Evolutionary conservation across 305 asterid species (phyloP).

Genomic region (Solanum chacoense): DNA sequence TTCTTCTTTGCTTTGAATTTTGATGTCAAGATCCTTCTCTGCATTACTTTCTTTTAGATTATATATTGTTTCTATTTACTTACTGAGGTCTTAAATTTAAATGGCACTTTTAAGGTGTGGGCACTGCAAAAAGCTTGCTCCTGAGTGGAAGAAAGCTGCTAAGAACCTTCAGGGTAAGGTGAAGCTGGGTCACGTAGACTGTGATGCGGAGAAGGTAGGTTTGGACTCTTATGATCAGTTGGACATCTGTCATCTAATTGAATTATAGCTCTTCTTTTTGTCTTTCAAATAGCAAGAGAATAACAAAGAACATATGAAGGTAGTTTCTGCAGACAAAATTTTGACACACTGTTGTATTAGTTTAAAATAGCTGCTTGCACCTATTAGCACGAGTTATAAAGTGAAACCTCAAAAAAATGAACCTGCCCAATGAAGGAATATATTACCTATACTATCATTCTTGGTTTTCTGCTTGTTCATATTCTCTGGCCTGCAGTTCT

Average conservation of each 20-base stretch:
- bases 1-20: neutral
- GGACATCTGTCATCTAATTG: neutral
- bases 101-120: slow-evolving; percentile 62
- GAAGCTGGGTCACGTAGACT: slow-evolving; percentile 94
- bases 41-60: slow-evolving; percentile 5
- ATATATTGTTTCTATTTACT: neutral
- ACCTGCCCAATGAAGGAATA: neutral
- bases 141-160: slow-evolving; percentile 99
- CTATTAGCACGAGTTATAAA: neutral
- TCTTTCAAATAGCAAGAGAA: neutral
- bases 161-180: slow-evolving; percentile 81
- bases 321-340: neutral
- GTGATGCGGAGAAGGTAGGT: slow-evolving; percentile 85
- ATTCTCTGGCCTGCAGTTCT: neutral
- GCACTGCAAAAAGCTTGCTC: slow-evolving; percentile 98
- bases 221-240: neutral
- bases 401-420: neutral
- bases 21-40: neutral
- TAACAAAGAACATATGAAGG: neutral
- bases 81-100: neutral
- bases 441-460: neutral
- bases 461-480: neutral
- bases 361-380: neutral
- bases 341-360: neutral
- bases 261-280: neutral